Percentiles rank a stretch among this genome's conserved stretches.
These are phyloP conservation scores for Colletotrichum limetticola DNA, from an alignment of 2,329 filamentous ascomycete species.

Conservation along the genomic window DNA sequence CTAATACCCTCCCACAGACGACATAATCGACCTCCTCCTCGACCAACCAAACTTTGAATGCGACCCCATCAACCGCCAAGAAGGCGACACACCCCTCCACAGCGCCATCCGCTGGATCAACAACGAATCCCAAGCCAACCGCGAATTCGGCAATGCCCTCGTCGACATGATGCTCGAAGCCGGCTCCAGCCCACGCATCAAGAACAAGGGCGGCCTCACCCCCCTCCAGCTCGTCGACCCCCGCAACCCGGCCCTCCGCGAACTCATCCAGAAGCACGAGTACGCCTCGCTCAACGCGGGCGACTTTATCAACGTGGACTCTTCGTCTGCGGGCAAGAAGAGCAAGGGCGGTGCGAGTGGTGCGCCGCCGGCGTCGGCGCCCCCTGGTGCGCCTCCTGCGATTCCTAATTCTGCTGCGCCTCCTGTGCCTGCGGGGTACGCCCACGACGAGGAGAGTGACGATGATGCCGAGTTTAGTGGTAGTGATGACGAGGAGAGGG, in stretches of 20 bases:
- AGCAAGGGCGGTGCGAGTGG: background rate
- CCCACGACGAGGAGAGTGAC: conserved; percentile 46
- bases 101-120: conserved; percentile 83
- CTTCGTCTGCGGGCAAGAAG: conserved; percentile 32
- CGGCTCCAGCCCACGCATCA: conserved; percentile 67
- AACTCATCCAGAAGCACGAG: conserved; percentile 76
- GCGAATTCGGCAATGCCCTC: conserved; percentile 72
- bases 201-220: conserved; percentile 79
- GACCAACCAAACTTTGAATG: conserved; percentile 89
- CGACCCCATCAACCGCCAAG: conserved; percentile 77
- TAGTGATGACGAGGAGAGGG: conserved; percentile 72
- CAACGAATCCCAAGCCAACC: conserved; percentile 70
- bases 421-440: conserved; percentile 37
- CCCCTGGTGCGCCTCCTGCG: conserved; percentile 21
- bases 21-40: conserved; percentile 83
- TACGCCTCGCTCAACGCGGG: conserved; percentile 69
- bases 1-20: conserved; percentile 61
- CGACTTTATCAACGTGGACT: conserved; percentile 61
- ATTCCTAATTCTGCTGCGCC: conserved; percentile 26
- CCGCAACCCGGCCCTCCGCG: conserved; percentile 68
- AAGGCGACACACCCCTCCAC: conserved; percentile 84
- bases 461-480: conserved; percentile 72
- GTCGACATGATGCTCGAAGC: conserved; percentile 87
- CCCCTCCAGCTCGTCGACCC: conserved; percentile 80
- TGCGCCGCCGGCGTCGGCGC: background rate